phyloP scores from a whole-genome alignment of 345 rosid species.

The Gossypium raimondii region DNA sequence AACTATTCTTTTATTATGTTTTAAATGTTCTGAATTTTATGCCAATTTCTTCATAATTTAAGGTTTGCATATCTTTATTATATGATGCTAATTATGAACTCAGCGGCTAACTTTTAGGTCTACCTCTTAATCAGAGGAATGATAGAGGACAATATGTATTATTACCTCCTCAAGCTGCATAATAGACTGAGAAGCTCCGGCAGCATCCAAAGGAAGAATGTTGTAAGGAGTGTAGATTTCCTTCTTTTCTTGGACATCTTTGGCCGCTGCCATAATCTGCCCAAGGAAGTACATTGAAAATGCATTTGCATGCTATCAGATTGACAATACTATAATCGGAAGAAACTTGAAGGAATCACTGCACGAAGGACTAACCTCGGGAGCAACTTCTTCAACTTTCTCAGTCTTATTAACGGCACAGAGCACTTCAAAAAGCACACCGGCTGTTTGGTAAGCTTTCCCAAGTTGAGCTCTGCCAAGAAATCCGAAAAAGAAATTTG shows the following conservation, averaged over 20 bases:
- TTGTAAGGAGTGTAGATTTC: conserved; percentile 92
- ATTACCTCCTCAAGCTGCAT: conserved; percentile 94
- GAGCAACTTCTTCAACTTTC: conserved; percentile 98
- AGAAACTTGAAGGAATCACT: conserved; percentile 6
- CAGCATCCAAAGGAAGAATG: conserved; percentile 93
- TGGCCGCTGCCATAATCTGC: conserved; percentile 97
- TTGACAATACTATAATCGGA: neutral
- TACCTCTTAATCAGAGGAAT: neutral
- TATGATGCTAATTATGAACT: neutral
- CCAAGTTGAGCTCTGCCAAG: conserved; percentile 89
- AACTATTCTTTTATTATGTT: too few species aligned
- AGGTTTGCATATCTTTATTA: too few species aligned
- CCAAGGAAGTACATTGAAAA: conserved; percentile 21
- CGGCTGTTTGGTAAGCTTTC: conserved; percentile 95
- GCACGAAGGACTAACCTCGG: conserved; percentile 59
- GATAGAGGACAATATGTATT: neutral
- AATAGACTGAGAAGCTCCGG: conserved; percentile 85
- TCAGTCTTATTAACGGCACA: conserved; percentile 92
- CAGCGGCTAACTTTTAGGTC: neutral
- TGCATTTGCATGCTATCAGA: neutral
- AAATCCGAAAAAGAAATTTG: conserved; percentile 9
- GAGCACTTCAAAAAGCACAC: conserved; percentile 94
- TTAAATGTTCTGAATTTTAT: too few species aligned
- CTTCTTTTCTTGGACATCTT: conserved; percentile 94
- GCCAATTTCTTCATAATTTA: too few species aligned